phyloP scores from a whole-genome alignment of 139 green algal species.

The Volvox africanus region DNA sequence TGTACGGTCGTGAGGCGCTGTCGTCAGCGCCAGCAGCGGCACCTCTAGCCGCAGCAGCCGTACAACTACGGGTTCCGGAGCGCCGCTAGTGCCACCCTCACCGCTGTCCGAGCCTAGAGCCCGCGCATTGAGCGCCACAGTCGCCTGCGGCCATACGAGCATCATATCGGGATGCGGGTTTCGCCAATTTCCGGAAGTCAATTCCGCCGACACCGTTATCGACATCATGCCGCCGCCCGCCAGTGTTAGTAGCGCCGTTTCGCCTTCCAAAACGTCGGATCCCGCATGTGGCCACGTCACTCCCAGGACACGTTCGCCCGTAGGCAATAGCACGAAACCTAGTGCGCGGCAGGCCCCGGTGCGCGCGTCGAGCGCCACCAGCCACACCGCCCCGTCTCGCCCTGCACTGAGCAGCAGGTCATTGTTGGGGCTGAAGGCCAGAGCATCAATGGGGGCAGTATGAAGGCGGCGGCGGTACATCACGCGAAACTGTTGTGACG shows the following conservation, averaged over 20 bases:
- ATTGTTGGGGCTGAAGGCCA: constrained; percentile 46
- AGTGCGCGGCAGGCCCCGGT: constrained; percentile 16
- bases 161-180: constrained; percentile 43
- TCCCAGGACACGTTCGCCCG: constrained; percentile 22
- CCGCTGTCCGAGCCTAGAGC: constrained; percentile 16
- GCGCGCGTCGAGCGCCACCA: constrained; percentile 28
- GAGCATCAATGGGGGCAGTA: neutral
- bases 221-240: constrained; percentile 46
- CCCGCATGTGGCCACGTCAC: constrained; percentile 46
- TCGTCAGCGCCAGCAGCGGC: constrained; percentile 43
- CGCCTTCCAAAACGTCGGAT: constrained; percentile 27
- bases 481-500: constrained; percentile 25
- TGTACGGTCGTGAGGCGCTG: neutral
- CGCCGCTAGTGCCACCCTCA: neutral
- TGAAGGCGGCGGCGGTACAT: constrained; percentile 53
- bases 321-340: constrained; percentile 26
- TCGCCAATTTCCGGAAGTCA: constrained; percentile 38
- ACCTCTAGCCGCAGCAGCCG: constrained; percentile 53
- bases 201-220: constrained; percentile 21
- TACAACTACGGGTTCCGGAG: neutral
- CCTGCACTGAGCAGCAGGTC: constrained; percentile 50
- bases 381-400: constrained; percentile 45
- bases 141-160: constrained; percentile 1
- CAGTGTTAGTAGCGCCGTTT: constrained; percentile 42
- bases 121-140: neutral